Evolutionary conservation across 2,329 filamentous ascomycete genomes (phyloP).

Genomic region (Trematosphaeria pertusa): DNA sequence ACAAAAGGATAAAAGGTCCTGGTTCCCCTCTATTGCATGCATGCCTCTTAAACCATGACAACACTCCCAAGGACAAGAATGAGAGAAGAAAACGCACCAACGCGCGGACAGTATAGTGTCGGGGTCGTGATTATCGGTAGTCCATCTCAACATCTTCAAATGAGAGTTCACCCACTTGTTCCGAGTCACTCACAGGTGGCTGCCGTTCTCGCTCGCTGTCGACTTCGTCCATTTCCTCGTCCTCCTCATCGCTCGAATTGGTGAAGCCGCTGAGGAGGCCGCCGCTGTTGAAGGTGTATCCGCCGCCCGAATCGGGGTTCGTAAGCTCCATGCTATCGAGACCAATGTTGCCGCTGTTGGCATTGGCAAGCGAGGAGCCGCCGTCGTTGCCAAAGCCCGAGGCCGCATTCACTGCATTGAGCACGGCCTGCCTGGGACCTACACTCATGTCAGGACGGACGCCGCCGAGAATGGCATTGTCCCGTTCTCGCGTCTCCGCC

Average conservation of each 20-base stretch:
- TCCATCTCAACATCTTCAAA: conserved; percentile 68
- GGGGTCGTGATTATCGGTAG: conserved; percentile 57
- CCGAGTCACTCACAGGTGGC: conserved; percentile 59
- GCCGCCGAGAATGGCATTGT: conserved; percentile 97
- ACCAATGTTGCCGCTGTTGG: conserved; percentile 63
- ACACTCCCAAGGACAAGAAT: too few relatives aligned
- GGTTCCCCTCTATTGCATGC: conserved; percentile 14
- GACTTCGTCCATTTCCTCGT: conserved; percentile 89
- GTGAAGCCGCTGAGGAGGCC: conserved; percentile 88
- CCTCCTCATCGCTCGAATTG: conserved; percentile 94
- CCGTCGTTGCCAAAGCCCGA: conserved; percentile 61
- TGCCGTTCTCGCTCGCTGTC: conserved; percentile 69
- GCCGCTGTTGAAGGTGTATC: conserved; percentile 75
- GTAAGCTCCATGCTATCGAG: conserved; percentile 71
- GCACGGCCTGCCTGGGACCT: conserved; percentile 74
- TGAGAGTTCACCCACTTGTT: conserved; percentile 72
- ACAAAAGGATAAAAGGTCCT: conserved; percentile 22
- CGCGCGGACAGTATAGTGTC: conserved; percentile 41
- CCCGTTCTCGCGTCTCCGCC: conserved; percentile 90
- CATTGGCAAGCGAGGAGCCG: conserved; percentile 74
- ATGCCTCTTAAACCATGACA: conserved; percentile 17
- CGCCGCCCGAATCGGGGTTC: conserved; percentile 69
- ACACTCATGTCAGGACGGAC: conserved; percentile 90
- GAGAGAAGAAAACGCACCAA: conserved; percentile 48
- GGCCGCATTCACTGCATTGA: conserved; percentile 64